A percentile compares a stretch with the other conserved stretches of the same genome.
Evolutionary conservation across 1,139 yeast species (phyloP).

Genomic region (Protomyces inundatus): DNA sequence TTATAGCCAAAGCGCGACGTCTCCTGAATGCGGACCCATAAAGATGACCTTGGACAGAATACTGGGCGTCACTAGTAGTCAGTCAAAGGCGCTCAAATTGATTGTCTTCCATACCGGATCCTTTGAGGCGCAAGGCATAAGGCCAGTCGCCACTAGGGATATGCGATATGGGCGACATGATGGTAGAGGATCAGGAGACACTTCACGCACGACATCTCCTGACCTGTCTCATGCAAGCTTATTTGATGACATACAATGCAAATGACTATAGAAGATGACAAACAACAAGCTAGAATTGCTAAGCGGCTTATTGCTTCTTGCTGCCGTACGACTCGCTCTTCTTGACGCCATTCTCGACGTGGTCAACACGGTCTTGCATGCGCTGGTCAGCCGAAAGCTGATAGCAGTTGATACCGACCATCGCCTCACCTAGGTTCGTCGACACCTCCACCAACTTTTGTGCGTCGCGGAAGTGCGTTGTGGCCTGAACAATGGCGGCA

Average conservation of each 20-base stretch:
- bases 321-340: constrained; percentile 22
- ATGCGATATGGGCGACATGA: not conserved
- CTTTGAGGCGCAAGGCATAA: not conserved
- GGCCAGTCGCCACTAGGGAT: not conserved
- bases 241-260: too few relatives aligned
- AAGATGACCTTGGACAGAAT: not conserved
- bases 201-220: not conserved
- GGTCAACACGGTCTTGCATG: constrained; percentile 45
- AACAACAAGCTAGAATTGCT: not conserved
- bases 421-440: constrained; percentile 69
- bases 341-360: constrained; percentile 18
- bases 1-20: too few relatives aligned
- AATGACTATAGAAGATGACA: too few relatives aligned
- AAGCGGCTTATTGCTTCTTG: not conserved
- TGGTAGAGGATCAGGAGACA: not conserved
- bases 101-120: not conserved
- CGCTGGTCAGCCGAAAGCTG: constrained; percentile 48
- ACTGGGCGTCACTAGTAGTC: not conserved
- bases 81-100: not conserved
- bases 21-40: not conserved
- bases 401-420: constrained; percentile 62
- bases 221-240: too few relatives aligned
- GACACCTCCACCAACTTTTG: constrained; percentile 61
- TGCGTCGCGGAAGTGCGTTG: constrained; percentile 67
- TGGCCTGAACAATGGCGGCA: constrained; percentile 73